These are phyloP conservation scores for Populus davidiana DNA, from an alignment of 345 rosid species.

Conservation along the genomic window DNA sequence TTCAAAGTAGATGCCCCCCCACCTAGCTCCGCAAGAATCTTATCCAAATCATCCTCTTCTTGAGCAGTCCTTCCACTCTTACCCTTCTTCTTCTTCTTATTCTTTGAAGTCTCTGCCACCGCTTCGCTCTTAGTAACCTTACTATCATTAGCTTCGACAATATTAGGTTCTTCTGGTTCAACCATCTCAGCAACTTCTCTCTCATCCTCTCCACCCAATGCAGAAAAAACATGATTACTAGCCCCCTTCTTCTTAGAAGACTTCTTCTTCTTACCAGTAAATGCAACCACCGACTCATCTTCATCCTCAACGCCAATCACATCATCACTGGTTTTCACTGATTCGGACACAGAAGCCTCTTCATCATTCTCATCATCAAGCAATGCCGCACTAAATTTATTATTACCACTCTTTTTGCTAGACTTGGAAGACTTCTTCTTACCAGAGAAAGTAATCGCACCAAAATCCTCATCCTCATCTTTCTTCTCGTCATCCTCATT, in stretches of 20 bases:
- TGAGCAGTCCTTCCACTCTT: constrained; percentile 86
- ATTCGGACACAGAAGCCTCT: constrained; percentile 34
- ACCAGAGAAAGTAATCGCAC: constrained; percentile 48
- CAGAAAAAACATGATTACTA: constrained; percentile 32
- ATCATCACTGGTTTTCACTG: constrained; percentile 23
- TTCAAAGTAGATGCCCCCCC: constrained; percentile 42
- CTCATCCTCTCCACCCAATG: constrained; percentile 32
- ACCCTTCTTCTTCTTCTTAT: constrained; percentile 74
- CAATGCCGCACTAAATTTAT: constrained; percentile 50
- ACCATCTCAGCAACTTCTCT: constrained; percentile 26
- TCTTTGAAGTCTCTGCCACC: constrained; percentile 61
- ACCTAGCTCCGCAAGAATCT: constrained; percentile 88
- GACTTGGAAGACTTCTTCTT: constrained; percentile 79
- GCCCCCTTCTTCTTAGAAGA: constrained; percentile 66
- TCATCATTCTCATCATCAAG: constrained; percentile 51
- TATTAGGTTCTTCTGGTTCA: constrained; percentile 15
- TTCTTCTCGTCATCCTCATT: constrained; percentile 28
- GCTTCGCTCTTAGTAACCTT: constrained; percentile 44
- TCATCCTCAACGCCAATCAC: constrained; percentile 30
- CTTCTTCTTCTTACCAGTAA: constrained; percentile 71
- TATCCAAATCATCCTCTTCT: constrained; percentile 95
- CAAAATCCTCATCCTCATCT: constrained; percentile 32
- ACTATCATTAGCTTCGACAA: constrained; percentile 23
- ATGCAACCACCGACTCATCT: constrained; percentile 32
- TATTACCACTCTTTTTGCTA: constrained; percentile 44